A percentile compares a stretch with the other conserved stretches of the same genome.
Evolutionary conservation across 257 asterid genomes (phyloP).

Genomic region (Datura wrightii): DNA sequence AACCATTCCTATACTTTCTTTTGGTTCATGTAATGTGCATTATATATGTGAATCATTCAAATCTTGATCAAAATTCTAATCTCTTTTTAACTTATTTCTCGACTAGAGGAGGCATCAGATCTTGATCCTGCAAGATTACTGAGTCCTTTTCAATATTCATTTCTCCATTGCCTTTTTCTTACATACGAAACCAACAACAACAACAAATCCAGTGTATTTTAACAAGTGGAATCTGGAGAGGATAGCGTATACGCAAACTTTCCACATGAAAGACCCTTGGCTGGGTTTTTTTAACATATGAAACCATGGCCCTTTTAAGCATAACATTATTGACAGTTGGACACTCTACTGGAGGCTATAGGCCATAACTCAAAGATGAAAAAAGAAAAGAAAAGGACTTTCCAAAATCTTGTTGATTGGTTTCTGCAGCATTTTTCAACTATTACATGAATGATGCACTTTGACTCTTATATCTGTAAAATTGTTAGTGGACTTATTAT

Average conservation of each 20-base stretch:
- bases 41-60: background rate
- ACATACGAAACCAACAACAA: too few species aligned
- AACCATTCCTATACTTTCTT: background rate
- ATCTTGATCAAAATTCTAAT: background rate
- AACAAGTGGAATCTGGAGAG: too few species aligned
- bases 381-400: background rate
- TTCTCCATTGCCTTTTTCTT: background rate
- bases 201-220: too few species aligned
- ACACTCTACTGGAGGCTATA: background rate
- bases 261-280: too few species aligned
- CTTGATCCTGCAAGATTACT: background rate
- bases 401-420: background rate
- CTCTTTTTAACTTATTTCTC: background rate
- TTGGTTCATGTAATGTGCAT: conserved; percentile 7
- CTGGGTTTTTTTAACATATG: background rate
- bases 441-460: background rate
- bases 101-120: background rate
- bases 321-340: background rate
- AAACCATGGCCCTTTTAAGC: background rate
- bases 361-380: background rate
- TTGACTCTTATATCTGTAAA: background rate
- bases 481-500: background rate
- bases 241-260: too few species aligned
- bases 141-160: background rate
- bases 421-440: background rate